Base-by-base conservation (phyloP, 2,329 filamentous ascomycete species). In the Fusarium sp. region DNA sequence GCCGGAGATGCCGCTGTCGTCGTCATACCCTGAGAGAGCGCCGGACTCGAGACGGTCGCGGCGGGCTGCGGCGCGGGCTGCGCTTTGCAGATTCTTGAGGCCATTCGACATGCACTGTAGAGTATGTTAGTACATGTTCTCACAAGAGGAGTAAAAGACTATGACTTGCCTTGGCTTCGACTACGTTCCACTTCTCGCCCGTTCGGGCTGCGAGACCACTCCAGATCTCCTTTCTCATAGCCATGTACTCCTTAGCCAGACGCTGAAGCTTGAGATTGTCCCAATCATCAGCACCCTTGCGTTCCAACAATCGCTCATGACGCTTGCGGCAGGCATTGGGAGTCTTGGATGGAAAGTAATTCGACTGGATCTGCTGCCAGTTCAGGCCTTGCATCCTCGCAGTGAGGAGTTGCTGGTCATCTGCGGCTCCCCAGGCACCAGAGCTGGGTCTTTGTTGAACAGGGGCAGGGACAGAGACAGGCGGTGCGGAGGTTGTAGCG, bases 261-360 rank as follows among this genome's bases (percentile, higher is more conserved):
- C 87, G 86, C 80, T 96, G 93, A 31, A 95, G 86, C 84, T 93
- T 93, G 75, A 91, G 86, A 26, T 89, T 89, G 77, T 96, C 93
- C 92, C 94, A 96, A 78, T 95, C 92, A 77, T 94, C 92, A 54
- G 91, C 89, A 66, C 91, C 90, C 80, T 87, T 88, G 74, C 92
- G 90, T 83, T 96, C 93, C 87, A 96, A 91, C 74, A 97, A 85
- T 45, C 94, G 89, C 83, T 97, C 94, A 78, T 97, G 94, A 63
- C 94, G 90, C 84, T 97, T 97, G 73, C 94, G 93, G 83, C 94
- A 97, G 24, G 95, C 95, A 81, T 96, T 96, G 66, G 92, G 85
- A 14, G 90, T 90, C 85, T 97, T 97, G 80, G 84, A 87, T 3
- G 92, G 92, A 81, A 97, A 97, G 83, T 94, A 90, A 70, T 88